These are phyloP conservation scores for Hibiscus mutabilis DNA, from an alignment of 345 rosid genomes.

Conservation along the genomic window DNA sequence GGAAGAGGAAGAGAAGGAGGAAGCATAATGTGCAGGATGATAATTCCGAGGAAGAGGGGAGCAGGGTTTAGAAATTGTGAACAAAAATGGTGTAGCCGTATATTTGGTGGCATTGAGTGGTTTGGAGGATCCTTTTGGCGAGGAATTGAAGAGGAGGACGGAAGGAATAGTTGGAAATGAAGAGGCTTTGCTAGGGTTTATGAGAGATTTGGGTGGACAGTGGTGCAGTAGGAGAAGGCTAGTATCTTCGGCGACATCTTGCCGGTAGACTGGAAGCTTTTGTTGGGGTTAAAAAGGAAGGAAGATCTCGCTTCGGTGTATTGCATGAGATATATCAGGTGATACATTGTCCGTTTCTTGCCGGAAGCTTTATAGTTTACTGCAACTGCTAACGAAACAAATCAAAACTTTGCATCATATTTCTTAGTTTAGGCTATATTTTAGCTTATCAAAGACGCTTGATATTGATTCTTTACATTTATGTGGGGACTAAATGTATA, in stretches of 20 bases:
- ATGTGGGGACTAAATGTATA: no score
- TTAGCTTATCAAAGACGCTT: not conserved
- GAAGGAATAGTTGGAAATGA: conserved; percentile 42
- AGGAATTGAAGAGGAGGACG: conserved; percentile 51
- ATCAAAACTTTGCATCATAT: not conserved
- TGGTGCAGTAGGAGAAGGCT: conserved; percentile 86
- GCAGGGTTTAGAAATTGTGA: conserved; percentile 33
- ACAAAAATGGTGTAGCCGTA: conserved; percentile 40
- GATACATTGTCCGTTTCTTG: not conserved
- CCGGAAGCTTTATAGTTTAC: not conserved
- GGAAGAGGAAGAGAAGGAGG: conserved; percentile 63
- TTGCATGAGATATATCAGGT: conserved; percentile 72
- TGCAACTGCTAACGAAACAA: not conserved
- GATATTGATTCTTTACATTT: no score
- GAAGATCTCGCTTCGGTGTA: conserved; percentile 61
- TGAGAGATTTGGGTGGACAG: conserved; percentile 53
- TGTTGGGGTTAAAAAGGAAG: conserved; percentile 63
- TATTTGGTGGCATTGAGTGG: conserved; percentile 17
- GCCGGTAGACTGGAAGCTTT: conserved; percentile 70
- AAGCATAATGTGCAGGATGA: conserved; percentile 30
- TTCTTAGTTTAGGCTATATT: not conserved
- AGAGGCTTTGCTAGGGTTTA: conserved; percentile 47
- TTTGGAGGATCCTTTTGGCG: conserved; percentile 49
- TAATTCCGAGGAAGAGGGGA: conserved; percentile 23
- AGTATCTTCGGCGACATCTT: conserved; percentile 41